Percentiles rank a stretch among this genome's conserved stretches.
Evolutionary conservation across 352 stramenopile genomes (phyloP).

Genomic region (Saprolegnia diclina): DNA sequence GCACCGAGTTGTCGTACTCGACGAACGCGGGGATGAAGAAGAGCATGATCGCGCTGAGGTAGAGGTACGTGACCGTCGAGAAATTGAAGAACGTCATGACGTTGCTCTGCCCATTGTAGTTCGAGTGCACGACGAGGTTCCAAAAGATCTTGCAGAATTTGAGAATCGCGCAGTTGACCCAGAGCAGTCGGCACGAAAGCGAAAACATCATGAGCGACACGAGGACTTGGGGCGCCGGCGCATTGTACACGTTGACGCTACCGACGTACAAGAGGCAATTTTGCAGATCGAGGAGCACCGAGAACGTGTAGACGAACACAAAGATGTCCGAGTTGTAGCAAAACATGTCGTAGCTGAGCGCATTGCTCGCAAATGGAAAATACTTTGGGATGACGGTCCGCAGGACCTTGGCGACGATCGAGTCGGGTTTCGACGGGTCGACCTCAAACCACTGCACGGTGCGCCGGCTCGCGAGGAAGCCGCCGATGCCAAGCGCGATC

Average conservation of each 20-base stretch:
- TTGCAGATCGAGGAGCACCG: background rate
- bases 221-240: background rate
- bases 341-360: slow-evolving; percentile 3
- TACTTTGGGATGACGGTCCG: slow-evolving; percentile 15
- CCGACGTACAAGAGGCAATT: background rate
- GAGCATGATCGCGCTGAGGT: background rate
- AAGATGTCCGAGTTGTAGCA: slow-evolving; percentile 19
- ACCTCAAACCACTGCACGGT: slow-evolving; percentile 23
- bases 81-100: slow-evolving; percentile 21
- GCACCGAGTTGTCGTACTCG: slow-evolving; percentile 9
- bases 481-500: slow-evolving; percentile 5
- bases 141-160: background rate
- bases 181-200: background rate
- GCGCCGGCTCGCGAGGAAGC: slow-evolving; percentile 13
- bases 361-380: slow-evolving; percentile 9
- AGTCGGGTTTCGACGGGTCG: slow-evolving; percentile 1
- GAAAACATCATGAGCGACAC: background rate
- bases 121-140: background rate
- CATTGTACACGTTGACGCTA: background rate
- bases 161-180: slow-evolving; percentile 8
- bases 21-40: background rate
- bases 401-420: background rate
- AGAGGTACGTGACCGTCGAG: background rate
- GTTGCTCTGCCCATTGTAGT: background rate
- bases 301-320: slow-evolving; percentile 4